Evolutionary conservation across 352 stramenopile genomes (phyloP).

Genomic region (Phytophthora rubi): DNA sequence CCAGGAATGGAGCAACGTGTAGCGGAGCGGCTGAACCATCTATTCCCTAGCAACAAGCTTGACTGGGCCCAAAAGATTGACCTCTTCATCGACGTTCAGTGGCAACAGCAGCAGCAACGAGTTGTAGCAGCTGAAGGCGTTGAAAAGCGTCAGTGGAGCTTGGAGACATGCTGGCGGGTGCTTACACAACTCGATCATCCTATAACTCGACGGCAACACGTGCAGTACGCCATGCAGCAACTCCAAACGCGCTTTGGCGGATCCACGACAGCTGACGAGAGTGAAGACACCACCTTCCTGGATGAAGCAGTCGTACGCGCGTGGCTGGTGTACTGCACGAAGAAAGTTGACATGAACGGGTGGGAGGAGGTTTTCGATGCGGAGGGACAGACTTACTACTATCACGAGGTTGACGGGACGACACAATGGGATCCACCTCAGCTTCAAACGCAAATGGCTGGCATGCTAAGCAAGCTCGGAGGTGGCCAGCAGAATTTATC

Average conservation of each 20-base stretch:
- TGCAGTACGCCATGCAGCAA: slow-evolving; percentile 34
- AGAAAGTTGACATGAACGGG: slow-evolving; percentile 54
- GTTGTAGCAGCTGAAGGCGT: not conserved
- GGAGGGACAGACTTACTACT: slow-evolving; percentile 60
- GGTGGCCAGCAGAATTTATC: slow-evolving; percentile 23
- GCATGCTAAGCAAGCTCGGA: slow-evolving; percentile 57
- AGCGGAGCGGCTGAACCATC: slow-evolving; percentile 43
- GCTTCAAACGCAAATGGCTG: slow-evolving; percentile 54
- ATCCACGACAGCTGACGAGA: not conserved
- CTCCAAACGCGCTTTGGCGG: slow-evolving; percentile 37
- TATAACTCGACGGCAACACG: slow-evolving; percentile 39
- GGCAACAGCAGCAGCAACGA: slow-evolving; percentile 29
- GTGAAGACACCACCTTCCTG: not conserved
- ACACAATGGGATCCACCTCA: slow-evolving; percentile 80
- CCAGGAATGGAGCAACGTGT: slow-evolving; percentile 54
- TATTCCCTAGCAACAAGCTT: slow-evolving; percentile 66
- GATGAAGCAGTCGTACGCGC: slow-evolving; percentile 36
- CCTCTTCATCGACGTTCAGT: slow-evolving; percentile 61
- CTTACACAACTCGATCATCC: slow-evolving; percentile 46
- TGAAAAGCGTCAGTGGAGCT: slow-evolving; percentile 29
- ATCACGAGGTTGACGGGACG: slow-evolving; percentile 56
- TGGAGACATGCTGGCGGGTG: slow-evolving; percentile 31
- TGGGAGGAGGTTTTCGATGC: slow-evolving; percentile 66
- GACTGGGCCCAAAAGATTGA: slow-evolving; percentile 58
- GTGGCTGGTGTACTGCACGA: slow-evolving; percentile 53